Base-by-base conservation (phyloP, 148 eudicot species). In the Drosera capensis region DNA sequence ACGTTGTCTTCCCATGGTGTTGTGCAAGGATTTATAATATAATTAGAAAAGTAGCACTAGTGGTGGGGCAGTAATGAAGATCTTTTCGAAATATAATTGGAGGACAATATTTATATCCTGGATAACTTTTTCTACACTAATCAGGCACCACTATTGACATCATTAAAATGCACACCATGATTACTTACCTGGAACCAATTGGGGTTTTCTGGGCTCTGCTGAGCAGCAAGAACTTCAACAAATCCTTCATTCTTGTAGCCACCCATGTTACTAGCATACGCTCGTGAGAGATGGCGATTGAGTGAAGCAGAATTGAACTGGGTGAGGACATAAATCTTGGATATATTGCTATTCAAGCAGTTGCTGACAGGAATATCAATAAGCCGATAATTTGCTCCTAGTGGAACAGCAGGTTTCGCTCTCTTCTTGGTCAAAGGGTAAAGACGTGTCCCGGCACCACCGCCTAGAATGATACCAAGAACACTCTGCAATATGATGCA, bases 171-270 rank as follows among this genome's bases (percentile, higher is more conserved):
- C 6, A 28, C n/a, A 2, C 3, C n/a, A 34, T 34, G 6, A 19
- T 1, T 14, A 45, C 16, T 29, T 58, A 86, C 96, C 94, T 86
- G 94, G 56, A 86, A 86, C 96, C 96, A 86, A 57, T 86, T 79
- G 17, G 96, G 96, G 61, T 86, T 86, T 52, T 86, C 88, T 25
- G 96, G 96, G 66, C 96, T 86, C 50, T 86, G 96, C 71, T 86
- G 96, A 37, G 96, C 96, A n/a, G 94, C 96, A 56, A 82, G 88
- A 70, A 87, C 96, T 68, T 87, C 94, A 20, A 87, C 96, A 57
- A 87, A 87, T 23, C 96, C 96, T 59, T 87, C 96, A 61, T 82
- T 79, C 68, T 82, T 82, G 60, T 82, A 82, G 23, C 94, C 96
- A 54, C 88, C 96, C 85, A 82, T 74, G 57, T 74, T 82, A 39